phyloP scores from a whole-genome alignment of 169 alveolate genomes.

The Amoebophrya sp. region DNA sequence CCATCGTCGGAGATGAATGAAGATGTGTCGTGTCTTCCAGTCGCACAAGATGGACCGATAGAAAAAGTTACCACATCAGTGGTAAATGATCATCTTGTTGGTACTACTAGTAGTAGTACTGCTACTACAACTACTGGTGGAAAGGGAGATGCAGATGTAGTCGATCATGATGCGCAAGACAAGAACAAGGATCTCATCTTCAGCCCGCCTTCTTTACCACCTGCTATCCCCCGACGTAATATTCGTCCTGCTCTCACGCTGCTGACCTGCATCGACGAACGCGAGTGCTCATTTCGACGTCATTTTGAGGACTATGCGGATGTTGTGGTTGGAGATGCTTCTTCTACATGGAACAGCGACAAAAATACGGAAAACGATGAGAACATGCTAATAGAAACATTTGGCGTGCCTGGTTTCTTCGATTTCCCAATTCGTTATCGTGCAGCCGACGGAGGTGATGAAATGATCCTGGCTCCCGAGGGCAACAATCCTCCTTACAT shows the following conservation, averaged over 20 bases:
- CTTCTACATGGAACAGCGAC: too few species aligned
- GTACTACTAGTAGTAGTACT: neutral
- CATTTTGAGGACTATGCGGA: too few species aligned
- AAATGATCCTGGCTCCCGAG: neutral
- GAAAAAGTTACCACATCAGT: too few species aligned
- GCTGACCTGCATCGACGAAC: conserved; percentile 21
- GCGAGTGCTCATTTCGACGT: neutral
- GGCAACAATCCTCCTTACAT: too few species aligned
- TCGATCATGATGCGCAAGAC: neutral
- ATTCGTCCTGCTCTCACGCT: too few species aligned
- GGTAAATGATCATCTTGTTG: neutral
- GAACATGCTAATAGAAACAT: neutral
- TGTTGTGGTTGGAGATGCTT: too few species aligned
- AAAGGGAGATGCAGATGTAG: neutral
- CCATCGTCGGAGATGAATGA: too few species aligned
- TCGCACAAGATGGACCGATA: too few species aligned
- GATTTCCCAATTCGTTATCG: neutral
- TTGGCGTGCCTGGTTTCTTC: conserved; percentile 13
- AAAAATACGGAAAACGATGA: neutral
- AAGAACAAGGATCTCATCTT: neutral
- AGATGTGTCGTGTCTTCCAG: too few species aligned
- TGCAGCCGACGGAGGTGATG: neutral
- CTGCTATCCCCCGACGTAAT: too few species aligned
- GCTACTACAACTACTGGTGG: neutral
- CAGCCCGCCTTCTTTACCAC: neutral